Evolutionary conservation across 1,284 basidiomycete species (phyloP), one percentile per base, ranked within the genome.

Genomic region (Rugiboletus extremiorientalis): DNA sequence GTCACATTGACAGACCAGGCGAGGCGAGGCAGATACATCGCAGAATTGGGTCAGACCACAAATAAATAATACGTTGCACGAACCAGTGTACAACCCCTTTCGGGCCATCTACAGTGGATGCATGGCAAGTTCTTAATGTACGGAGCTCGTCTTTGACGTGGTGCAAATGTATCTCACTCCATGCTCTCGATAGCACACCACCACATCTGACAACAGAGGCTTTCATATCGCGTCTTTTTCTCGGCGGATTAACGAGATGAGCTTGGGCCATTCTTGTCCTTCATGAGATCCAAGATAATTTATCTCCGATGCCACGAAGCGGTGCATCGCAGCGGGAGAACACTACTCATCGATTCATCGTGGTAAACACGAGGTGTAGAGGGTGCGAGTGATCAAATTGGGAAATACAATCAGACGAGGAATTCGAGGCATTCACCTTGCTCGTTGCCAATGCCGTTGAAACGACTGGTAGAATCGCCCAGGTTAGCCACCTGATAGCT

Each of bases 11-110:
- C 65, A 65, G 53, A 60, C 61, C 55, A 47, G 60, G 65, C 64
- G 71, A 72, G 72, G 76, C 63, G 74, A 77, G 76, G 77, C 74
- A 70, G 68, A 71, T 70, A 67, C 48, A 58, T 71, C 59, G 62
- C 37, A 59, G 52, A 54, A 57, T 60, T 58, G 37, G 54, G 49
- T 51, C 52, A 61, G 71, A 61, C 60, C 63, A 56, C 60, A 60
- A 59, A 53, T 55, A 52, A 61, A 62, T 59, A 68, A 59, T 71
- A 60, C 58, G 67, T 60, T 52, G 66, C 54, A 54, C 54, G 60
- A 65, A 63, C 59, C 56, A 31, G 25, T 46, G 49, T 58, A 42
- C 53, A 34, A 6, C 46, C 41, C 53, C 55, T 58, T 56, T 56
- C 41, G 9, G 27, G 54, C 12, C 57, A 50, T 61, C 58, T 63